These are phyloP conservation scores for Lactarius indigo DNA, from an alignment of 768 basidiomycete genomes.

Conservation along the genomic window DNA sequence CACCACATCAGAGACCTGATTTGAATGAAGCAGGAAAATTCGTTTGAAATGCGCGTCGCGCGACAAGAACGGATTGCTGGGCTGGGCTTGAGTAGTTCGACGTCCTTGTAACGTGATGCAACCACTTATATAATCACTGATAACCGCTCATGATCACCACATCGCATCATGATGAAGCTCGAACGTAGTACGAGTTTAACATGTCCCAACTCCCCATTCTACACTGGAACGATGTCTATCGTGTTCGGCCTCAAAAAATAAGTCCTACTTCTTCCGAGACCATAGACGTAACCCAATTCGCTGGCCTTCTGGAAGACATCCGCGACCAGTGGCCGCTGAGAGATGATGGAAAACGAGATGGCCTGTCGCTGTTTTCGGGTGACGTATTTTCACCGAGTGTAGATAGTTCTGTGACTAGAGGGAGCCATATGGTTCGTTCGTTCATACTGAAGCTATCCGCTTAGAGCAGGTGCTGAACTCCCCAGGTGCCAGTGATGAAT, in stretches of 20 bases:
- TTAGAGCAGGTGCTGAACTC: neutral
- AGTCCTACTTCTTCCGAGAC: conserved; percentile 49
- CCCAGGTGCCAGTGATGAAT: conserved; percentile 85
- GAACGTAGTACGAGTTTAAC: neutral
- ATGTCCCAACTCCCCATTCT: conserved; percentile 46
- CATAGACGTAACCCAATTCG: conserved; percentile 87
- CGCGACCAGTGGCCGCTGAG: conserved; percentile 53
- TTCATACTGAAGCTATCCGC: neutral
- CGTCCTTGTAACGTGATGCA: neutral
- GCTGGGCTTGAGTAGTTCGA: too few relatives aligned
- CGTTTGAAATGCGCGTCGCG: too few relatives aligned
- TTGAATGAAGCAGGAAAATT: too few relatives aligned
- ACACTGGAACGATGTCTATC: conserved; percentile 84
- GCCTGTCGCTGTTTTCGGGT: conserved; percentile 82
- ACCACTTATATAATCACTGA: neutral
- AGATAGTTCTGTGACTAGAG: conserved; percentile 84
- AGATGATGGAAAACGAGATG: conserved; percentile 55
- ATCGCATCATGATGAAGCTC: neutral
- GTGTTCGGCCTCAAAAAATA: conserved; percentile 72
- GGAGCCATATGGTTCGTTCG: conserved; percentile 77
- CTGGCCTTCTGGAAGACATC: conserved; percentile 61
- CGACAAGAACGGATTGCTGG: too few relatives aligned
- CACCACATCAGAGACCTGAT: too few relatives aligned
- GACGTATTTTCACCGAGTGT: conserved; percentile 86
- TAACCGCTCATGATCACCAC: neutral